These are phyloP conservation scores for Ligustrum vulgare DNA, from an alignment of 257 asterid genomes.

Conservation along the genomic window DNA sequence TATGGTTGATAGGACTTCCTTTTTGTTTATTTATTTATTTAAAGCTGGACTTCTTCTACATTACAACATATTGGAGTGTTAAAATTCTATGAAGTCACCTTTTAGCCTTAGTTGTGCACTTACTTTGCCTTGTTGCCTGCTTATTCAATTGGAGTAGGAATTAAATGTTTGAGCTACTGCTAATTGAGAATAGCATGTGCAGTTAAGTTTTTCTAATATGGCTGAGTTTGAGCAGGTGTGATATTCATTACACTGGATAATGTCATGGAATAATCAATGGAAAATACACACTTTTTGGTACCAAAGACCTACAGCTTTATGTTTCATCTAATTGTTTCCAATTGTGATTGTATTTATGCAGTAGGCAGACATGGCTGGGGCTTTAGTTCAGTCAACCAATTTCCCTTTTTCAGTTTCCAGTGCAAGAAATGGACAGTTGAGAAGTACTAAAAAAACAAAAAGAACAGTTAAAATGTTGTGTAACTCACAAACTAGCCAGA, in stretches of 20 bases:
- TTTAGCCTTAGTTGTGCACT: not conserved
- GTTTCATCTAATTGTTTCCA: not conserved
- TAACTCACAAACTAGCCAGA: constrained; percentile 48
- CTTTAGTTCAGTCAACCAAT: constrained; percentile 62
- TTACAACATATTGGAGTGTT: not conserved
- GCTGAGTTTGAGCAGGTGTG: not conserved
- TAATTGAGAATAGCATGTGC: not conserved
- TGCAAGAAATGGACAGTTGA: constrained; percentile 44
- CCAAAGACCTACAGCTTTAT: not conserved
- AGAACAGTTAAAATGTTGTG: constrained; percentile 55
- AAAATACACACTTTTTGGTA: not conserved
- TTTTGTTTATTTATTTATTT: no score
- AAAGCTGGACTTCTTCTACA: not conserved
- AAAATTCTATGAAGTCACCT: not conserved
- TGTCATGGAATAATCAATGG: not conserved
- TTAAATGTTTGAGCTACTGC: not conserved
- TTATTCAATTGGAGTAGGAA: not conserved
- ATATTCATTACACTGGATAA: not conserved
- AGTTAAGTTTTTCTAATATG: not conserved
- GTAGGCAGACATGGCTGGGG: constrained; percentile 68
- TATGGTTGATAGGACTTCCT: not conserved
- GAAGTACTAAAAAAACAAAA: constrained; percentile 45
- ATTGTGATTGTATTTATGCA: constrained; percentile 31
- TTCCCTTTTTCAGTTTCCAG: constrained; percentile 57
- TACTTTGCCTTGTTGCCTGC: not conserved